Evolutionary conservation across 2,329 filamentous ascomycete genomes (phyloP).

Genomic region (Paecilomyces dactylethromorphus): DNA sequence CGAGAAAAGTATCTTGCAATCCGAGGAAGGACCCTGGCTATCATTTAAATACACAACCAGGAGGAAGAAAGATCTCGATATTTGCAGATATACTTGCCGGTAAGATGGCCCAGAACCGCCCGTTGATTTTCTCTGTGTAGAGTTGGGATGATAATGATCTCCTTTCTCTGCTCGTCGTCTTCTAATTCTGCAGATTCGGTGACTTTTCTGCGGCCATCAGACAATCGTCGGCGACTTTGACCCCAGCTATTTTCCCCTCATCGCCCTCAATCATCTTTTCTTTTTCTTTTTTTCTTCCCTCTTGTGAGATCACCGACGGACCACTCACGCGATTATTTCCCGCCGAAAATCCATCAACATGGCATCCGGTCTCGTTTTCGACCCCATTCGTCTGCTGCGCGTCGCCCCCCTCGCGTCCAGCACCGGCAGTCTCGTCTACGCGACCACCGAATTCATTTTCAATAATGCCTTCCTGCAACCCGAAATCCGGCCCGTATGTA

Average conservation of each 20-base stretch:
- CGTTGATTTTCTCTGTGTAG: no score
- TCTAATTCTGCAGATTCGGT: no score
- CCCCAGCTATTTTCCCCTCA: neutral
- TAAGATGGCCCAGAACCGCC: no score
- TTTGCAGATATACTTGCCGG: no score
- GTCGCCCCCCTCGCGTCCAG: slow-evolving; percentile 10
- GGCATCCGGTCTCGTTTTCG: slow-evolving; percentile 13
- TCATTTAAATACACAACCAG: no score
- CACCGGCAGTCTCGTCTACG: slow-evolving; percentile 12
- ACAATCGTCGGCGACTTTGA: neutral
- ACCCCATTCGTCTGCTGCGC: slow-evolving; percentile 10
- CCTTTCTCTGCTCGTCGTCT: no score
- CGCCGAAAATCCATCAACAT: slow-evolving; percentile 1
- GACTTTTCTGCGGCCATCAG: no score
- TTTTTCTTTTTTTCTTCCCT: neutral
- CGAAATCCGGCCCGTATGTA: slow-evolving; percentile 1
- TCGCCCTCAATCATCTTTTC: neutral
- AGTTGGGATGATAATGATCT: no score
- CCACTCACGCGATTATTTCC: neutral
- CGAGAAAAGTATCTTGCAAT: no score
- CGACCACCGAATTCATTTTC: slow-evolving; percentile 6
- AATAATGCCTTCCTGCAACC: slow-evolving; percentile 7
- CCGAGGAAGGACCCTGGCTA: no score
- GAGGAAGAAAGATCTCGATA: no score
- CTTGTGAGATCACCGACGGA: no score